These are phyloP conservation scores for Cladosporium cucumerinum DNA, from an alignment of 2,329 filamentous ascomycete genomes.

Conservation along the genomic window DNA sequence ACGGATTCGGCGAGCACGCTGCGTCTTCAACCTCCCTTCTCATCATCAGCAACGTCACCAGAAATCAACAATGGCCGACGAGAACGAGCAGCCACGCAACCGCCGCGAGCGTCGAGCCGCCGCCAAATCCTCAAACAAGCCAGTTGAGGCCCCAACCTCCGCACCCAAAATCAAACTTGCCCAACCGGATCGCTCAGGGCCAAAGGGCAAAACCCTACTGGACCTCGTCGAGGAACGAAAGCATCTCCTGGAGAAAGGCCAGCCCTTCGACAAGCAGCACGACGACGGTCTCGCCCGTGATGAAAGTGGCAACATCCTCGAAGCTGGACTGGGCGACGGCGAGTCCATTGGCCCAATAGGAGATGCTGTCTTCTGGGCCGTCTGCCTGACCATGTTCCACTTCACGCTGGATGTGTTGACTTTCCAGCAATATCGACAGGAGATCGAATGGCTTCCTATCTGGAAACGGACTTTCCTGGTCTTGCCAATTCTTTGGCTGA, in stretches of 20 bases:
- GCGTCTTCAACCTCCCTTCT: not conserved
- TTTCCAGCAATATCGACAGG: slow-evolving; percentile 71
- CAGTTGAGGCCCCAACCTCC: slow-evolving; percentile 36
- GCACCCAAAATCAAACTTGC: slow-evolving; percentile 58
- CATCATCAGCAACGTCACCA: not conserved
- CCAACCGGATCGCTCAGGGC: slow-evolving; percentile 66
- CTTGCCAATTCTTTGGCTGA: slow-evolving; percentile 43
- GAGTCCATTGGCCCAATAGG: slow-evolving; percentile 46
- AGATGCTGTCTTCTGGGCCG: slow-evolving; percentile 48
- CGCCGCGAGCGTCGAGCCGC: slow-evolving; percentile 45
- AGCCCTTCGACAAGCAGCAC: slow-evolving; percentile 50
- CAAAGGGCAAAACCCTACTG: slow-evolving; percentile 65
- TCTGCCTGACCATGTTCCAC: slow-evolving; percentile 67
- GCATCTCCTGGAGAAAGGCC: slow-evolving; percentile 42
- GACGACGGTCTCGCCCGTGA: slow-evolving; percentile 30
- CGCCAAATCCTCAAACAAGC: slow-evolving; percentile 35
- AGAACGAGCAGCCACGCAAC: slow-evolving; percentile 36
- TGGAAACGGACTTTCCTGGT: slow-evolving; percentile 48
- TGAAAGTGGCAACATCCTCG: slow-evolving; percentile 36
- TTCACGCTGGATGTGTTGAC: slow-evolving; percentile 77
- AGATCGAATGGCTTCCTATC: slow-evolving; percentile 59
- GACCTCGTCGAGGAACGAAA: slow-evolving; percentile 65
- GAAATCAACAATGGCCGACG: slow-evolving; percentile 20
- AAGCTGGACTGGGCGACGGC: slow-evolving; percentile 37
- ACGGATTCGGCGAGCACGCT: not conserved